These are phyloP conservation scores for Rhizodiscina lignyota DNA, from an alignment of 495 filamentous ascomycete species.

Conservation along the genomic window DNA sequence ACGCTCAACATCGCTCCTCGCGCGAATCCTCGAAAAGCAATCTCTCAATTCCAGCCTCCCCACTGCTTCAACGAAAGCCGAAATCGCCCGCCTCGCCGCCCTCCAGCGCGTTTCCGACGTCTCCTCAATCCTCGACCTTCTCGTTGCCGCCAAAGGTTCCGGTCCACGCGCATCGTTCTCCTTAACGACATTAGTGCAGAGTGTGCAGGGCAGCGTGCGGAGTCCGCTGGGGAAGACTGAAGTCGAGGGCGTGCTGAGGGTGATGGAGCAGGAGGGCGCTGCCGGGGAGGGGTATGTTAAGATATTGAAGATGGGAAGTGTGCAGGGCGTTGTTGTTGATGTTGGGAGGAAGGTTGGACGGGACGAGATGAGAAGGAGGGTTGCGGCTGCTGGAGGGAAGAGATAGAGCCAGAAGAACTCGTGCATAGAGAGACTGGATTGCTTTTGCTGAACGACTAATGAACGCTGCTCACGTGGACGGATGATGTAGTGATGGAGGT, in stretches of 20 bases:
- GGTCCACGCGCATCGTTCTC: conserved; percentile 34
- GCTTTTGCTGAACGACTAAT: too few relatives aligned
- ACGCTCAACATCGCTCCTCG: conserved; percentile 30
- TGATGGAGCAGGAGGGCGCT: conserved; percentile 41
- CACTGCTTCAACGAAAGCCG: conserved; percentile 23
- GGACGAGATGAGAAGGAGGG: conserved; percentile 26
- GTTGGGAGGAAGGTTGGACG: conserved; percentile 24
- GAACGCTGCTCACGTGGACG: too few relatives aligned
- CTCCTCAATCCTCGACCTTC: conserved; percentile 37
- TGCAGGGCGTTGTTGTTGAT: conserved; percentile 42
- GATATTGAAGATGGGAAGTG: conserved; percentile 34
- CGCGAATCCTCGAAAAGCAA: conserved; percentile 46
- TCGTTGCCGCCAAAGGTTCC: conserved; percentile 20
- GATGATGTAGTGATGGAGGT: too few relatives aligned
- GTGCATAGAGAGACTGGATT: too few relatives aligned
- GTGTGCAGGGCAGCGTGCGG: conserved; percentile 42
- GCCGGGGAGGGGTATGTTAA: conserved; percentile 48
- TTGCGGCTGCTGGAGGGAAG: too few relatives aligned
- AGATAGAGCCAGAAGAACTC: too few relatives aligned
- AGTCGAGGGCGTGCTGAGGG: conserved; percentile 32
- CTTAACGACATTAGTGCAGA: conserved; percentile 38
- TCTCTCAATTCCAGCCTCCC: conserved; percentile 25
- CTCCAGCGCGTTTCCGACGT: conserved; percentile 46
- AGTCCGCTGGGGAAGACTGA: conserved; percentile 45
- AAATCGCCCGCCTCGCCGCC: conserved; percentile 37